phyloP scores from a whole-genome alignment of 495 filamentous ascomycete genomes.

The Hypoxylon intermedium region DNA sequence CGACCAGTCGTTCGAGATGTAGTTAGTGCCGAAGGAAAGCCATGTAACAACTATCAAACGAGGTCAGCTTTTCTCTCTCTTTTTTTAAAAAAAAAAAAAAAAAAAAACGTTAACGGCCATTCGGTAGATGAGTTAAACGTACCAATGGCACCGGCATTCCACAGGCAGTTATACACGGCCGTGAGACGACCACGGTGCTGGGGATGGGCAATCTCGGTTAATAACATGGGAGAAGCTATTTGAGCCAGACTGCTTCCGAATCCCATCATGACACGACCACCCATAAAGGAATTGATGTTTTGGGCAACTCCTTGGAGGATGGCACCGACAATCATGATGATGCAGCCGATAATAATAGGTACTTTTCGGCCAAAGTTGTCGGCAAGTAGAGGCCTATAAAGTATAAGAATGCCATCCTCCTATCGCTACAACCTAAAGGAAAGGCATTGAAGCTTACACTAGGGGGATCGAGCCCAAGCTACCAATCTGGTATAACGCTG shows the following conservation, averaged over 20 bases:
- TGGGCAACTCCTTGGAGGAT: slow-evolving; percentile 60
- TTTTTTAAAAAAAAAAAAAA: no score
- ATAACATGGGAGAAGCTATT: slow-evolving; percentile 66
- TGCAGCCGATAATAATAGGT: slow-evolving; percentile 66
- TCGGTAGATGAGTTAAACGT: slow-evolving; percentile 3
- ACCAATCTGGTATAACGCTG: slow-evolving; percentile 73
- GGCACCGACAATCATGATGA: slow-evolving; percentile 69
- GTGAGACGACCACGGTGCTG: slow-evolving; percentile 72
- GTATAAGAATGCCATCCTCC: slow-evolving; percentile 33
- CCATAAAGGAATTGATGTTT: slow-evolving; percentile 55
- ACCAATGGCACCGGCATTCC: slow-evolving; percentile 64
- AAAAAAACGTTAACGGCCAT: no score
- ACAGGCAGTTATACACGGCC: slow-evolving; percentile 70
- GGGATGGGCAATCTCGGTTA: slow-evolving; percentile 70
- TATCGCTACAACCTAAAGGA: neutral
- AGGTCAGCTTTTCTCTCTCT: slow-evolving; percentile 23
- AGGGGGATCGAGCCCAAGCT: slow-evolving; percentile 68
- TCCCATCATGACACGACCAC: slow-evolving; percentile 60
- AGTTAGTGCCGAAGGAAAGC: slow-evolving; percentile 60
- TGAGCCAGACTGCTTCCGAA: slow-evolving; percentile 66
- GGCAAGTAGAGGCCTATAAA: slow-evolving; percentile 61
- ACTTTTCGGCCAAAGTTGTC: slow-evolving; percentile 68
- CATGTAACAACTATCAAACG: slow-evolving; percentile 52
- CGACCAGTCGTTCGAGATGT: slow-evolving; percentile 55
- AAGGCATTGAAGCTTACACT: slow-evolving; percentile 54